phyloP scores from a whole-genome alignment of 2,329 filamentous ascomycete genomes.

The Neopestalotiopsis rosae region DNA sequence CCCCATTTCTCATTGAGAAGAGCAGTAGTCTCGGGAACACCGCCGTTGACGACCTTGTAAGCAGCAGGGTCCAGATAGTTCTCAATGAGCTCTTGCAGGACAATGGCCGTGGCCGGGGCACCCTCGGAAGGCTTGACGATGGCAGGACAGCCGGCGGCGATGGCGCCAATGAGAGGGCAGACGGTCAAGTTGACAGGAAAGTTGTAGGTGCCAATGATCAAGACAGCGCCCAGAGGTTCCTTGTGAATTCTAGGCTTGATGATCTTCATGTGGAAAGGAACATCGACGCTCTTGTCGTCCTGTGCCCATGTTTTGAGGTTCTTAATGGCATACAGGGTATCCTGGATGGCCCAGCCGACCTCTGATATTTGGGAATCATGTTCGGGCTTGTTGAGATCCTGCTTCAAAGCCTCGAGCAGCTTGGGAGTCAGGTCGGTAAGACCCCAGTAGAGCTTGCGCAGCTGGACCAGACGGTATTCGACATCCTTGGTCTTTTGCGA shows the following conservation, averaged over 20 bases:
- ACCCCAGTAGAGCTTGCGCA: constrained; percentile 95
- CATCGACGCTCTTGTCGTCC: constrained; percentile 77
- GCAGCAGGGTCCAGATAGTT: constrained; percentile 76
- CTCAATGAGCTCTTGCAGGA: constrained; percentile 80
- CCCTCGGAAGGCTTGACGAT: constrained; percentile 91
- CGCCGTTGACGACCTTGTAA: constrained; percentile 82
- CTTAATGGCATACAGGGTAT: constrained; percentile 78
- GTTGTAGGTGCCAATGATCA: constrained; percentile 94
- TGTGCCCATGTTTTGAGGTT: constrained; percentile 83
- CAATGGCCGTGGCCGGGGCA: constrained; percentile 75
- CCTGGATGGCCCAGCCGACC: constrained; percentile 78
- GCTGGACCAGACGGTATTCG: constrained; percentile 81
- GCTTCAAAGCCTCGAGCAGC: constrained; percentile 75
- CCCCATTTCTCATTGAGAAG: constrained; percentile 91
- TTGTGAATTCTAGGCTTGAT: constrained; percentile 81
- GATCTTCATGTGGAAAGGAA: constrained; percentile 69
- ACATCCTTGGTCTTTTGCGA: constrained; percentile 83
- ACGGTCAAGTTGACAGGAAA: constrained; percentile 86
- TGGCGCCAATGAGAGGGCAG: constrained; percentile 83
- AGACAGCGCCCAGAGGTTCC: constrained; percentile 82
- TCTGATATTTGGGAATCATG: constrained; percentile 80
- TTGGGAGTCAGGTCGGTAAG: constrained; percentile 78
- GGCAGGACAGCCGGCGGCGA: constrained; percentile 88
- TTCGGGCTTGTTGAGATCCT: constrained; percentile 78
- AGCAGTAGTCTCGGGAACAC: constrained; percentile 77